Evolutionary conservation across 2,329 filamentous ascomycete genomes (phyloP), one percentile per base, ranked within the genome.

Genomic region (Kalmusia sp.): DNA sequence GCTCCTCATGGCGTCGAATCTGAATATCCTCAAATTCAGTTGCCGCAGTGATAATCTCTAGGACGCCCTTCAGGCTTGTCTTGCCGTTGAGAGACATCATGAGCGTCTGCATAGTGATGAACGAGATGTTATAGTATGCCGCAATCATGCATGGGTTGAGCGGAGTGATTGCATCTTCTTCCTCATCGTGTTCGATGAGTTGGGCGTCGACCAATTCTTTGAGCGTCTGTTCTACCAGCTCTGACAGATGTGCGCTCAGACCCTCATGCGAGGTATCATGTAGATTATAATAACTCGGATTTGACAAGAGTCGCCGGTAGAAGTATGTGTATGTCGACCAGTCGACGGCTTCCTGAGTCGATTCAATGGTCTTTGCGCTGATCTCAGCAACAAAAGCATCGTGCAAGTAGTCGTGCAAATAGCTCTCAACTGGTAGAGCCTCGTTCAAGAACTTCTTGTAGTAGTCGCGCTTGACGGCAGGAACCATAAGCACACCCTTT

Each of bases 261-360:
- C 91, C 93, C 64, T 98, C 93, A 62, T 97, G 91, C 1, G 91
- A 93, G 3, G 91, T 91, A 71, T 93, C 92, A 14, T 88, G 88
- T 56, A 99, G 80, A 63, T 92, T 91, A 78, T 99, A 99, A 80
- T 93, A 99, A 76, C 92, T 97, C 7, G 95, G 95, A 72, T 99
- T 99, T 25, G 93, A 93, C 30, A 98, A 84, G 31, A 99, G 84
- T 53, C 95, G 89, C 37, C 95, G 89, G 78, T 99, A 99, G 78
- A 98, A 97, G 79, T 96, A 99, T 9, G 93, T 97, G 72, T 97
- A 98, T 0, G 95, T 98, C 31, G 92, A 91, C 95, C 95, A 99
- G 76, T 96, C 96, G 63, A 99, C 93, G 9, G 93, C 95, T 77
- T 98, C 93, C 65, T 98, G 95, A 12, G 92, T 96, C 11, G 93